These are phyloP conservation scores for Davidsoniella eucalypti DNA, from an alignment of 2,329 filamentous ascomycete species.

Conservation along the genomic window DNA sequence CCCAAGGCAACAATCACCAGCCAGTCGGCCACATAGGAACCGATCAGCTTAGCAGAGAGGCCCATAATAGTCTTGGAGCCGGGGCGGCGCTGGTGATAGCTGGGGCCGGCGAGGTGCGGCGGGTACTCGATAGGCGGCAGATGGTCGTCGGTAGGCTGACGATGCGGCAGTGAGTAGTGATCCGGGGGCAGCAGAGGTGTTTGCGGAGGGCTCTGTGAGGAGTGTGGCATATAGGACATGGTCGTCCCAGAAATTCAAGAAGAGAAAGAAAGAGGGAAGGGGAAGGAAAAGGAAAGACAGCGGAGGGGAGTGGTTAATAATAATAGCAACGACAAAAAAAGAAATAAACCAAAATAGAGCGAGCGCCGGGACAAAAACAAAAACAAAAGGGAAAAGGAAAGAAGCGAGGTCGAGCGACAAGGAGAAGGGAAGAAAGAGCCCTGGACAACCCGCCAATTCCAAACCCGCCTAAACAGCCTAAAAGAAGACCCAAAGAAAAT, in stretches of 20 bases:
- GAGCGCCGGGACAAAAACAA: not conserved
- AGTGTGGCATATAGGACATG: constrained; percentile 9
- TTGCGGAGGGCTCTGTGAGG: constrained; percentile 9
- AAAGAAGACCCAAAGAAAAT: too few relatives aligned
- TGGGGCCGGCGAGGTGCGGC: constrained; percentile 2
- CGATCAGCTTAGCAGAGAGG: constrained; percentile 22
- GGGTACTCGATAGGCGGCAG: constrained; percentile 4
- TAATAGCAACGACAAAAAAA: not conserved
- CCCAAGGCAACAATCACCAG: constrained; percentile 44
- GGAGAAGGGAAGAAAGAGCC: not conserved
- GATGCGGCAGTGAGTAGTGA: not conserved
- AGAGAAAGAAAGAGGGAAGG: constrained; percentile 1
- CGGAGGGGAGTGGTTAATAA: too few relatives aligned
- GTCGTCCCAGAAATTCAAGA: not conserved
- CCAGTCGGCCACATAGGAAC: constrained; percentile 66
- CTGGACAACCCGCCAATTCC: not conserved
- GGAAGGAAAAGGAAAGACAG: not conserved
- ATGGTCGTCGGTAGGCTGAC: not conserved
- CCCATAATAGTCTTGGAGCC: constrained; percentile 5
- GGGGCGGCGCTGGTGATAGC: not conserved
- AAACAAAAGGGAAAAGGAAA: not conserved
- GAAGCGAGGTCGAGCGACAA: not conserved
- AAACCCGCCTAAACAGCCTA: not conserved
- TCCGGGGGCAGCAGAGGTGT: constrained; percentile 4
- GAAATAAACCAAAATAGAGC: not conserved